Evolutionary conservation across 345 rosid genomes (phyloP), one percentile per base, ranked within the genome.

Genomic region (Linum trigynum): DNA sequence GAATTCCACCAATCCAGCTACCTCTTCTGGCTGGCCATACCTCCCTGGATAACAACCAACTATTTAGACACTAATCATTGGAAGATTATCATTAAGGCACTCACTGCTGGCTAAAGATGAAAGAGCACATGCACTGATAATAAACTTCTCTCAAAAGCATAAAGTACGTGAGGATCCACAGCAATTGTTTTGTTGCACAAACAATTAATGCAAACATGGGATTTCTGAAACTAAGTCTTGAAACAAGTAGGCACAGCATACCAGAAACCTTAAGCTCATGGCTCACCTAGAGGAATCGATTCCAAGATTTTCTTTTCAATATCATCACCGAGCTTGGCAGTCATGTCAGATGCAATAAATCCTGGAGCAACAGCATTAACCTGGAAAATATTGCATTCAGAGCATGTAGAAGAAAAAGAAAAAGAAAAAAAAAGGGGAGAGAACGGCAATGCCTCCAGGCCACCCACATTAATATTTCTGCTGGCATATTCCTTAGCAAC

Each of bases 21-120:
- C 99, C 80, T 90, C 99, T 80, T 91, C 96, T 1, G 99, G 92
- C 78, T 81, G 95, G 61, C 99, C 99, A 70, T 88, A 95, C 66
- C 99, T 81, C 65, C 96, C 99, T 95, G 88, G 55, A 75, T 59
- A 48, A 35, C 71, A 15, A 58, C 1, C 64, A 57, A 59, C 5
- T 65, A 17, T 38, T 40, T 63, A 0, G 53, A 3, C 53, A 48
- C 53, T 1, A 48, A 48, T 48, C 45, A 41, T 4, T 41, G 45
- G 45, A 41, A 41, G 9, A 41, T 23, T 23, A 23, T 23, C 32
- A 23, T 23, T 23, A 23, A 23, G 32, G 32, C 1, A 23, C 1
- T 1, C 32, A 23, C 0, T 23, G 1, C 32, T 23, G 32, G 32
- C 32, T 23, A 23, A 23, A 23, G 32, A 23, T 1, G 32, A 23